Evolutionary conservation across 2,329 filamentous ascomycete genomes (phyloP).

Genomic region (Aspergillus bombycis): DNA sequence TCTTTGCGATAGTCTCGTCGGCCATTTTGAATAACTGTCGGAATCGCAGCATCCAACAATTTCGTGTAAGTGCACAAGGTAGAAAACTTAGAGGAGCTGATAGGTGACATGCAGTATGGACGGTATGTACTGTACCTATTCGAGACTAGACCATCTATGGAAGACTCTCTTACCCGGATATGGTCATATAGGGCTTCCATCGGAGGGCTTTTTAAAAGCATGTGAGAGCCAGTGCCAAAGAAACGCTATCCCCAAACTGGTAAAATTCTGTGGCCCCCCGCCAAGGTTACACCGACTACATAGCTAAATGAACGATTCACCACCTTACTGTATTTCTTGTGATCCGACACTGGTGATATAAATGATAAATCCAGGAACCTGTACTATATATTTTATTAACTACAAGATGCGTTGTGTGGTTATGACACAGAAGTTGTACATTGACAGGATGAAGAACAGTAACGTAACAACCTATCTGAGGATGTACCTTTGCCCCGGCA

Average conservation of each 20-base stretch:
- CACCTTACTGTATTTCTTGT: too few species aligned
- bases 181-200: conserved; percentile 14
- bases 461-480: too few species aligned
- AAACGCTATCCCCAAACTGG: not conserved
- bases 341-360: too few species aligned
- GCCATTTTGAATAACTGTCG: conserved; percentile 61
- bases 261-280: not conserved
- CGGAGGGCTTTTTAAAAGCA: conserved; percentile 15
- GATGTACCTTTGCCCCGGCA: too few species aligned
- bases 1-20: conserved; percentile 72
- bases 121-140: not conserved
- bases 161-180: not conserved
- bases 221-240: conserved; percentile 7
- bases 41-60: conserved; percentile 38
- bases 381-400: too few species aligned
- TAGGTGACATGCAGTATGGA: too few species aligned
- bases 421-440: too few species aligned
- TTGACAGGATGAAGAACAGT: too few species aligned
- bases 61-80: not conserved
- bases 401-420: too few species aligned
- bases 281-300: too few species aligned
- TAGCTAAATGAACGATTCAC: too few species aligned
- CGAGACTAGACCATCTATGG: not conserved
- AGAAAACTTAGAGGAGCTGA: not conserved
- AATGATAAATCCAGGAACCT: too few species aligned